Conservation (phyloP, 129 eudicot species). For the Silybum marianum region DNA sequence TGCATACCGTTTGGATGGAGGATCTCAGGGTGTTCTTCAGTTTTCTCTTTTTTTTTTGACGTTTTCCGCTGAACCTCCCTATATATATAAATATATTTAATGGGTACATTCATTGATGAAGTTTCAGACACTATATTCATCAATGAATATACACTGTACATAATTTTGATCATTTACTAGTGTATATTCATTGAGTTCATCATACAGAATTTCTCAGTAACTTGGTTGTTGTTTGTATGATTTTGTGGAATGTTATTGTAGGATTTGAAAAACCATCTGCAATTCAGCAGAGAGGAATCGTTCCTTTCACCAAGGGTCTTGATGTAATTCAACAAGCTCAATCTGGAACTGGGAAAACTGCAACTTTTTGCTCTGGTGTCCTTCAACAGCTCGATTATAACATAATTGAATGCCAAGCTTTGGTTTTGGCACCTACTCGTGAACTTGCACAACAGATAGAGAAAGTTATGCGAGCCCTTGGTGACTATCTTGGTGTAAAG, state of each 20-base stretch:
- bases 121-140: neutral
- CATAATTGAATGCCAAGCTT: constrained; percentile 33
- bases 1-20: no score
- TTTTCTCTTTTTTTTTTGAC: no score
- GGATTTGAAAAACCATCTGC: constrained; percentile 44
- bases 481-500: constrained; percentile 42
- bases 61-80: no score
- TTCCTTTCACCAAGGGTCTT: constrained; percentile 34
- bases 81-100: no score
- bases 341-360: constrained; percentile 43
- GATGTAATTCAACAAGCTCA: constrained; percentile 18
- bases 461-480: constrained; percentile 43
- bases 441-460: constrained; percentile 41
- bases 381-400: constrained; percentile 38
- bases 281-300: constrained; percentile 41
- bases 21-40: no score
- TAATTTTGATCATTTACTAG: neutral
- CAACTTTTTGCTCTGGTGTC: constrained; percentile 42
- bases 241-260: neutral
- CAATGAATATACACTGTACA: neutral
- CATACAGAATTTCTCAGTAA: neutral
- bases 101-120: neutral
- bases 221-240: no score
- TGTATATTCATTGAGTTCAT: neutral
- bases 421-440: constrained; percentile 40